phyloP scores from a whole-genome alignment of 352 stramenopile genomes.

The Bremia lactucae region DNA sequence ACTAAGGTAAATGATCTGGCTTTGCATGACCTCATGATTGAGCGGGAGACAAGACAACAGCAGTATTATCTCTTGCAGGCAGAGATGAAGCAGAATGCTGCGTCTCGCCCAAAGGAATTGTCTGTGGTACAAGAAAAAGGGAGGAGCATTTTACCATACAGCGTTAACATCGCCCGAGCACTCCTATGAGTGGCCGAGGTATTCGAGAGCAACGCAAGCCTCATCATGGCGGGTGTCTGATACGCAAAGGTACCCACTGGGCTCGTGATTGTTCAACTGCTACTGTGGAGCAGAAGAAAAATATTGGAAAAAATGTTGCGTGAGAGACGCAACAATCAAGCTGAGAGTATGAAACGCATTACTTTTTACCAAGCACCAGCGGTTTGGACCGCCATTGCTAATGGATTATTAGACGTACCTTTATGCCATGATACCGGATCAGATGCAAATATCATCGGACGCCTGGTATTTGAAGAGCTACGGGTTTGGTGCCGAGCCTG shows the following conservation, averaged over 20 bases:
- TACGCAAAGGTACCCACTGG: slow-evolving; percentile 3
- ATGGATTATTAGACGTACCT: slow-evolving; percentile 1
- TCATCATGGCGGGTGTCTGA: no score
- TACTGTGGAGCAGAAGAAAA: slow-evolving; percentile 1
- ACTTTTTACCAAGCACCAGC: neutral
- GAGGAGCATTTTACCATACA: neutral
- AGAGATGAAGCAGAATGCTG: slow-evolving; percentile 4
- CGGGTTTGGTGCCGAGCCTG: neutral
- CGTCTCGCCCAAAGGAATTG: neutral
- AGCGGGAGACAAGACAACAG: slow-evolving; percentile 3
- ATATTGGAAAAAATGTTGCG: neutral
- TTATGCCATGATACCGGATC: slow-evolving; percentile 1
- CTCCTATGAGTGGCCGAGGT: neutral
- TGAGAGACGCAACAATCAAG: neutral
- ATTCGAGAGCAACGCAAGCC: neutral
- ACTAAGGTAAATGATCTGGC: slow-evolving; percentile 7
- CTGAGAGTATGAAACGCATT: neutral
- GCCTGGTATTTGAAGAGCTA: neutral
- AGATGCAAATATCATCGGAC: slow-evolving; percentile 4
- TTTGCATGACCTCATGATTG: slow-evolving; percentile 11
- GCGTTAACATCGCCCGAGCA: neutral
- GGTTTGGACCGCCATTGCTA: neutral
- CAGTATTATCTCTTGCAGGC: slow-evolving; percentile 8
- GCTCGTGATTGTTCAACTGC: slow-evolving; percentile 1
- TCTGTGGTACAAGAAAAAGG: neutral